Base-by-base conservation (phyloP, 83 land plant species). In the Picea abies region DNA sequence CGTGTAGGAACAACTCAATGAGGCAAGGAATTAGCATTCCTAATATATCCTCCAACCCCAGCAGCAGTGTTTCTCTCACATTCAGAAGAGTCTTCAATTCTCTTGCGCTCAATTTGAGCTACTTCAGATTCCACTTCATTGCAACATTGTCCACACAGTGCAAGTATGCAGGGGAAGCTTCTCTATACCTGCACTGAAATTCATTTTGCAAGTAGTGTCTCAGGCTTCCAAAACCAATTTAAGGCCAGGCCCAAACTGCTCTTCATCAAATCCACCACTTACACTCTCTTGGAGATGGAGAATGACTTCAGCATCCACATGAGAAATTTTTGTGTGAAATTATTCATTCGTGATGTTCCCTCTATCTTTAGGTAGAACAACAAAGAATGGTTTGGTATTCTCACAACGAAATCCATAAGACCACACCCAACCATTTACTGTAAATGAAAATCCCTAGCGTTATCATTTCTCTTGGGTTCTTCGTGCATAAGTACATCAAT, bases 111-210 rank as follows among this genome's bases (percentile, higher is more conserved):
- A 52, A 91, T 65, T 64, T 49, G 84, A 58, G 90, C 82, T 60
- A 97, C 76, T 65, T 97, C 98, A 68, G 84, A 71, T 29, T 85
- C 82, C 22, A 97, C 91, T 86, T 97, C 97, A 76, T 82, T 75
- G 86, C 97, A 95, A 9, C 99, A 90, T 76, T 91, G 94, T 83
- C 96, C 97, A 29, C 96, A 88, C 84, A 97, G 80, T 17, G 95
- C 94, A 61, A 97, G 87, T 20, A 97, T 97, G 94, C 93, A 49
- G 99, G 98, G 35, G 98, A 94, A 63, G 99, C 98, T 86, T 97
- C 96, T 81, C 94, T 94, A 88, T 97, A 97, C 81, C 96, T 88
- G 82, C 89, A 90, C 84, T 97, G 98, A 60, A 97, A 94, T 82
- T 97, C 98, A 72, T 89, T 73, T 78, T 97, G 98, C 83, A 97